Evolutionary conservation across 2,329 filamentous ascomycete genomes (phyloP), one percentile per base, ranked within the genome.

Genomic region (Lasiodiplodia gonubiensis): DNA sequence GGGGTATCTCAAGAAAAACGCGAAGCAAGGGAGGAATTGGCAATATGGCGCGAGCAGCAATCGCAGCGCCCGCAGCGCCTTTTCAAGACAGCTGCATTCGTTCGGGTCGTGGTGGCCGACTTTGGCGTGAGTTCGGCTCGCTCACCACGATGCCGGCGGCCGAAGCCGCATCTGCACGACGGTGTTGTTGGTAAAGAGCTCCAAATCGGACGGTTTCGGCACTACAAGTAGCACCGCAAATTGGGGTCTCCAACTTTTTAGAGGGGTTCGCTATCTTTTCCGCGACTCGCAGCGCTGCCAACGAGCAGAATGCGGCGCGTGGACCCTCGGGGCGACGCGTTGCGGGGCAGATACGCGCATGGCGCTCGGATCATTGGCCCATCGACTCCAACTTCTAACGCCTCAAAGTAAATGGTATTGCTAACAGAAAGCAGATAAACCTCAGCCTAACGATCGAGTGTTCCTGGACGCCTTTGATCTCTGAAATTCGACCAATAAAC

Each of bases 281-380:
- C 14, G 23, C 11, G 35, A 16, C 37, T 60, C 23, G 35, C 52
- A n/a, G 27, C 37, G 23, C 7, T 23, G 37, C 37, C 35, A 37
- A 37, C 35, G 6, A 11, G 14, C 37, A 39, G 10, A 61, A 35
- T 14, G 57, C 57, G 57, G 39, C 57, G 39, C 42, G 57, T 30
- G 42, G 39, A 39, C 27, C 52, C n/a, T 35, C 21, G 54, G 33
- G 27, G 10, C 30, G 52, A 59, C 57, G 39, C 42, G 57, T 61
- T 61, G 57, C 57, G 57, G 57, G 57, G 57, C 57, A 14, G 57
- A 61, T 49, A 49, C 35, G 42, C 27, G 14, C 57, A 61, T 48
- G 42, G 23, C 25, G 27, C 37, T 49, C 57, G 54, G 27, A 35
- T 54, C 52, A 27, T 18, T 33, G 25, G 27, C 27, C 51, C 14